Evolutionary conservation across 2,329 filamentous ascomycete genomes (phyloP).

Genomic region (Zasmidium angulare): DNA sequence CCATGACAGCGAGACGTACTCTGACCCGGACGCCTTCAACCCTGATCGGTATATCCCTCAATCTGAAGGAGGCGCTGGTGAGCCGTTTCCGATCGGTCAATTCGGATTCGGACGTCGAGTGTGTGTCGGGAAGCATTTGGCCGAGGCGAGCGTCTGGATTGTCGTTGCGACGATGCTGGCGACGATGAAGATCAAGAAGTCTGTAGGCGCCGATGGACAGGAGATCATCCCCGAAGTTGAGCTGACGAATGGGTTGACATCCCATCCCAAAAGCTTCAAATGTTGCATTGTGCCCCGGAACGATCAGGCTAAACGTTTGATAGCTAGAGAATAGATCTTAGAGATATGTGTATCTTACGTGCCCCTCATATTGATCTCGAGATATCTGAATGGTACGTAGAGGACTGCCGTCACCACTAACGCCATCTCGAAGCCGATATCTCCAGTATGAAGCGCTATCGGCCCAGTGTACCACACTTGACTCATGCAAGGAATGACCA

Average conservation of each 20-base stretch:
- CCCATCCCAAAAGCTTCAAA: slow-evolving; percentile 14
- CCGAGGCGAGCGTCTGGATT: slow-evolving; percentile 13
- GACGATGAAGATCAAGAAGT: slow-evolving; percentile 10
- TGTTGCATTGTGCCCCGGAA: slow-evolving; percentile 12
- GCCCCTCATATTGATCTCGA: slow-evolving; percentile 37
- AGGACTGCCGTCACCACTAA: slow-evolving; percentile 50
- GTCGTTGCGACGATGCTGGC: slow-evolving; percentile 12
- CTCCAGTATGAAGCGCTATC: slow-evolving; percentile 51
- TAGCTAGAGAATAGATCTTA: background rate
- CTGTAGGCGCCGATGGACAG: slow-evolving; percentile 8
- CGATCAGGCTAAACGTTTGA: slow-evolving; percentile 3
- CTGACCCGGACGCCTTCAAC: slow-evolving; percentile 46
- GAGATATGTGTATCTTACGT: slow-evolving; percentile 7
- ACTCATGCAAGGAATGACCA: slow-evolving; percentile 29
- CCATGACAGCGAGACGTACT: slow-evolving; percentile 43
- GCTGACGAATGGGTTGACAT: slow-evolving; percentile 15
- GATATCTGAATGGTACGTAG: slow-evolving; percentile 44
- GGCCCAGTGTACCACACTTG: slow-evolving; percentile 32
- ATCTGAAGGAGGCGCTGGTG: slow-evolving; percentile 39
- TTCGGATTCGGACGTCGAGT: slow-evolving; percentile 20
- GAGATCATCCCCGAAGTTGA: slow-evolving; percentile 10
- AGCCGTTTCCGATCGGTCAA: slow-evolving; percentile 45
- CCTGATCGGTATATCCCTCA: slow-evolving; percentile 46
- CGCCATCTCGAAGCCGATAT: slow-evolving; percentile 66
- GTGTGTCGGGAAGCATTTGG: slow-evolving; percentile 17